Evolutionary conservation across 2,329 filamentous ascomycete species (phyloP).

Genomic region (Penicillium sp.): DNA sequence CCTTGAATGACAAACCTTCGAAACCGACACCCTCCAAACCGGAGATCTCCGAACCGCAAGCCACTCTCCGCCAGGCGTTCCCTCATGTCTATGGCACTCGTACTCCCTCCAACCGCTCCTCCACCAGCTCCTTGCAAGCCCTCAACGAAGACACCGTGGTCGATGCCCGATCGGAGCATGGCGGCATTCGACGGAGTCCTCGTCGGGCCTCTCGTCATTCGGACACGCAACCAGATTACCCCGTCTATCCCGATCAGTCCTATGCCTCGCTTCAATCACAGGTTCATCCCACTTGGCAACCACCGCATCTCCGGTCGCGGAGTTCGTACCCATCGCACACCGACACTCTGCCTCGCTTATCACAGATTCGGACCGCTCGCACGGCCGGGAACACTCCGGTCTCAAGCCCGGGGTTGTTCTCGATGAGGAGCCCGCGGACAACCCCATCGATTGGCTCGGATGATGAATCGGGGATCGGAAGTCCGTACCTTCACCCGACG

Average conservation of each 20-base stretch:
- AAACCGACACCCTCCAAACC: slow-evolving; percentile 21
- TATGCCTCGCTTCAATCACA: slow-evolving; percentile 44
- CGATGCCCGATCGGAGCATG: slow-evolving; percentile 33
- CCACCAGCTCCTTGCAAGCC: slow-evolving; percentile 41
- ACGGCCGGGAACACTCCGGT: slow-evolving; percentile 46
- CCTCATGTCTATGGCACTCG: slow-evolving; percentile 33
- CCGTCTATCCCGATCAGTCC: slow-evolving; percentile 46
- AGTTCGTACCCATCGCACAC: slow-evolving; percentile 43
- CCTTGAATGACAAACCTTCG: slow-evolving; percentile 20
- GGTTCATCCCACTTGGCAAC: slow-evolving; percentile 37
- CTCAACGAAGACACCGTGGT: slow-evolving; percentile 36
- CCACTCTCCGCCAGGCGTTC: slow-evolving; percentile 30
- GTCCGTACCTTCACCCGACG: slow-evolving; percentile 63
- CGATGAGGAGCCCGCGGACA: slow-evolving; percentile 30
- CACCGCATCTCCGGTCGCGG: slow-evolving; percentile 37
- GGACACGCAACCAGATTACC: slow-evolving; percentile 32
- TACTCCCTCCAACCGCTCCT: slow-evolving; percentile 38
- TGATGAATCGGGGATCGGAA: slow-evolving; percentile 41
- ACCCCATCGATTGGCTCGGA: slow-evolving; percentile 34
- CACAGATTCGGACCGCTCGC: slow-evolving; percentile 29
- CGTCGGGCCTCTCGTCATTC: slow-evolving; percentile 29
- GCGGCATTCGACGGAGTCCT: slow-evolving; percentile 20
- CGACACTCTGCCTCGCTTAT: slow-evolving; percentile 20
- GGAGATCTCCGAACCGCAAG: slow-evolving; percentile 28
- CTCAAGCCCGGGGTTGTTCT: slow-evolving; percentile 45